phyloP scores from a whole-genome alignment of 1,139 yeast species.

The Debaryomycetaceae sp. region DNA sequence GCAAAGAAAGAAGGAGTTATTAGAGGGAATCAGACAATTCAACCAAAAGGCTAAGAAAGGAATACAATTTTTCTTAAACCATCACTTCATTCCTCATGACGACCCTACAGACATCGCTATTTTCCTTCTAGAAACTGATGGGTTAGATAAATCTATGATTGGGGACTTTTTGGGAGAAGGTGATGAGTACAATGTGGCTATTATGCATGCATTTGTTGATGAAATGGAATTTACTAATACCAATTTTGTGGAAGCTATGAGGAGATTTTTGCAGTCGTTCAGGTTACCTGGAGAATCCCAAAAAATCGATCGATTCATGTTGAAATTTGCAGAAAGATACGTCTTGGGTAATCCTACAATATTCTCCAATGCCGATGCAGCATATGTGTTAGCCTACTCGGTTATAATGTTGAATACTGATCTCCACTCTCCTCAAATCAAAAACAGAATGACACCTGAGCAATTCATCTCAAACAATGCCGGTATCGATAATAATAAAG shows the following conservation, averaged over 20 bases:
- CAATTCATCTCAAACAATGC: constrained; percentile 82
- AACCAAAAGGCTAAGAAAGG: constrained; percentile 86
- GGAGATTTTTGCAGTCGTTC: constrained; percentile 80
- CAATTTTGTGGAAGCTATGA: constrained; percentile 80
- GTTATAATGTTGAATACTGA: constrained; percentile 93
- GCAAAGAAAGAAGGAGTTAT: constrained; percentile 74
- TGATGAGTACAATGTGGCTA: constrained; percentile 67
- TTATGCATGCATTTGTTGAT: constrained; percentile 94
- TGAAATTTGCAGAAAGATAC: constrained; percentile 92
- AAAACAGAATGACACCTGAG: constrained; percentile 81
- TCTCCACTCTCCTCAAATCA: constrained; percentile 83
- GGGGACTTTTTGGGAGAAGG: constrained; percentile 96
- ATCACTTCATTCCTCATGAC: constrained; percentile 60
- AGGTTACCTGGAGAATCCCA: constrained; percentile 98
- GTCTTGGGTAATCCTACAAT: constrained; percentile 81
- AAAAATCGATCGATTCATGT: constrained; percentile 93
- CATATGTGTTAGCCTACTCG: constrained; percentile 89
- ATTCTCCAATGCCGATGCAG: constrained; percentile 91
- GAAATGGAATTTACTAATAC: constrained; percentile 69
- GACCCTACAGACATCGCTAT: constrained; percentile 69
- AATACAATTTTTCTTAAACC: constrained; percentile 53
- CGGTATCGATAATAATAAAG: constrained; percentile 92
- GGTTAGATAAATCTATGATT: constrained; percentile 76
- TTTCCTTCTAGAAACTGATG: constrained; percentile 73
- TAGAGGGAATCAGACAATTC: constrained; percentile 76